Base-by-base conservation (phyloP, 305 asterid genomes). In the Salvia sclarea region DNA sequence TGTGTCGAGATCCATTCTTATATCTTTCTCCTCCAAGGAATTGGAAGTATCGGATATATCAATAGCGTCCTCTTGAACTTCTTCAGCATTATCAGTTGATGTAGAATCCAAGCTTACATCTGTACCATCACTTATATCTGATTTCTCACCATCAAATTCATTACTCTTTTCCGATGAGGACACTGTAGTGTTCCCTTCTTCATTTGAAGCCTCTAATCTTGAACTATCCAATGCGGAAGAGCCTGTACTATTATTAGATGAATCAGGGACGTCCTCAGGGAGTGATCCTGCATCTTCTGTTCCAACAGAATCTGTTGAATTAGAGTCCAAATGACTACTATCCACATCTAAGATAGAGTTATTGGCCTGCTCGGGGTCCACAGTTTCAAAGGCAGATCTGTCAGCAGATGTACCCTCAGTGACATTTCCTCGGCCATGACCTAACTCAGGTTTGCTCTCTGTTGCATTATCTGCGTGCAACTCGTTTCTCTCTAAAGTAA, bases 1-100 rank as follows among this genome's bases (percentile, higher is more conserved):
- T 17, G 95, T 84, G 33, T 87, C 94, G 31, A 84, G 81, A 79
- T 86, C 94, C 0, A 61, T 70, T 17, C 78, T 83, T 35, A 81
- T 82, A 8, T 85, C 79, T 75, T 83, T 86, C 85, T 82, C 88
- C 41, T 76, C 80, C 82, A 80, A 33, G 41, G 84, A 43, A 49
- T 72, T 72, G 38, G 91, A 80, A 0, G 84, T 78, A 77, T 89
- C 94, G 5, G 90, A 84, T 28, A 69, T 17, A 74, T 86, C 91
- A 20, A 84, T 85, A 4, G 75, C 72, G 13, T 86, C 90, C 11
- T 66, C 78, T 44, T 63, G 79, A 76, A 72, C 78, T 61, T 81
- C 96, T 53, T 71, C 86, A 8, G 71, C 55, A 65, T 75, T 81
- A 82, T 79, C 85, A 12, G 66, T 65, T 54, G 20, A 38, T 20